Evolutionary conservation across 1,139 yeast genomes (phyloP).

Genomic region (Suhomyces panamericanus): DNA sequence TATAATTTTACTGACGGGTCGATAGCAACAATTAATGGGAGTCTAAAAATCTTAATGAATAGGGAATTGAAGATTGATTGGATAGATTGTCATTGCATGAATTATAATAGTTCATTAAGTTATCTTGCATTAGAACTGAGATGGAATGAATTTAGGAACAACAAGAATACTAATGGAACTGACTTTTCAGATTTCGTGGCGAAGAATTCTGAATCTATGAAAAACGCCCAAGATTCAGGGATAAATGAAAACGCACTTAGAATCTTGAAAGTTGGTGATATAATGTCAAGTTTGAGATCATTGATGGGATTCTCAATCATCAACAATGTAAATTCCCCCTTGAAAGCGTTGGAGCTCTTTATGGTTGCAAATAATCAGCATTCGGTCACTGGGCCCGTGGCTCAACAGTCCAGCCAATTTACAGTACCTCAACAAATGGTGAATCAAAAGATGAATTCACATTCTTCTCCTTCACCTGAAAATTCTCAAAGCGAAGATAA

Average conservation of each 20-base stretch:
- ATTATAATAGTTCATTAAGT: constrained; percentile 31
- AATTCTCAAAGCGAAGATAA: constrained; percentile 14
- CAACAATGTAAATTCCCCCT: constrained; percentile 51
- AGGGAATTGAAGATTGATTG: constrained; percentile 67
- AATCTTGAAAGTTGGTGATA: constrained; percentile 71
- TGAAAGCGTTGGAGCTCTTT: constrained; percentile 58
- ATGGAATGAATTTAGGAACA: constrained; percentile 18
- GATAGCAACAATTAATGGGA: constrained; percentile 59
- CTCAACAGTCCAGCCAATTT: constrained; percentile 12
- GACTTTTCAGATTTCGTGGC: constrained; percentile 29
- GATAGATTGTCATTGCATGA: constrained; percentile 57
- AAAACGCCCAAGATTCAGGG: constrained; percentile 48
- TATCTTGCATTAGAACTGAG: constrained; percentile 27
- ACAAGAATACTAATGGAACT: constrained; percentile 12
- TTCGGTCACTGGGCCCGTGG: constrained; percentile 5
- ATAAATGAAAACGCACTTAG: constrained; percentile 66
- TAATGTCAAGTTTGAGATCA: constrained; percentile 67
- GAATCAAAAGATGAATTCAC: constrained; percentile 7
- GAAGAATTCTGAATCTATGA: constrained; percentile 26
- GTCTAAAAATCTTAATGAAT: constrained; percentile 59
- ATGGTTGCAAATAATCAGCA: constrained; percentile 18
- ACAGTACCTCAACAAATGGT: constrained; percentile 4
- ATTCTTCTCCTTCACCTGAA: constrained; percentile 15
- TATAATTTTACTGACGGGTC: constrained; percentile 71
- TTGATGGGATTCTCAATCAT: constrained; percentile 58